A percentile compares a stretch with the other conserved stretches of the same genome.
Conservation (phyloP, 768 basidiomycete genomes). For the Russula vinacea region DNA sequence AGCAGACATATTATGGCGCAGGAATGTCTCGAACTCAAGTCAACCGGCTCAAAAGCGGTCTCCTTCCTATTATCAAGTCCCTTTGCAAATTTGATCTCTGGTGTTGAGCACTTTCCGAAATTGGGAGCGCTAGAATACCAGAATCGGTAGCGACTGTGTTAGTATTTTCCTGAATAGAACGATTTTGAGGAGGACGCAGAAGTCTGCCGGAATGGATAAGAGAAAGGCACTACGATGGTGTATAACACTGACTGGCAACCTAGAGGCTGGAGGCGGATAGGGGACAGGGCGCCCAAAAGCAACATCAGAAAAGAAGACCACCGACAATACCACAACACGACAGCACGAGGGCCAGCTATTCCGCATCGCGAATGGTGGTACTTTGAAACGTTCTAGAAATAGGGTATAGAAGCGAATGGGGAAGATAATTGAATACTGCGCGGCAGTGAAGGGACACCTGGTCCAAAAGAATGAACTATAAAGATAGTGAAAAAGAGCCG, state of each 20-base stretch:
- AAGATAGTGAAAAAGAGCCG: constrained; percentile 37
- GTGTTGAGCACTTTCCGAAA: constrained; percentile 57
- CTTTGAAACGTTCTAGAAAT: constrained; percentile 3
- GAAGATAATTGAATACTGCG: constrained; percentile 32
- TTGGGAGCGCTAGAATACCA: constrained; percentile 30
- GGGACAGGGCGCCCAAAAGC: constrained; percentile 39
- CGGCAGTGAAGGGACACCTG: constrained; percentile 42
- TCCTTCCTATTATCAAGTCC: constrained; percentile 54
- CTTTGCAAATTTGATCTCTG: constrained; percentile 51
- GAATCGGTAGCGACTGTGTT: neutral
- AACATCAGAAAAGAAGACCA: constrained; percentile 24
- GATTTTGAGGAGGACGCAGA: neutral
- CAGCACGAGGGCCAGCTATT: constrained; percentile 23
- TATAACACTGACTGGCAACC: constrained; percentile 33
- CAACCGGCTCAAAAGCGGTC: constrained; percentile 53
- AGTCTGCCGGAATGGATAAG: neutral
- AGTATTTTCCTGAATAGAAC: too few species aligned
- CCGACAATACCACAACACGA: constrained; percentile 31
- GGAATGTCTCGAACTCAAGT: constrained; percentile 32
- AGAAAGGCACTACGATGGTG: neutral
- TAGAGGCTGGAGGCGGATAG: neutral
- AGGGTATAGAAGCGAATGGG: constrained; percentile 28
- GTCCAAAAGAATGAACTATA: constrained; percentile 40
- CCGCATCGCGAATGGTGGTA: constrained; percentile 15
- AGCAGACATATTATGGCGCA: neutral